phyloP scores from a whole-genome alignment of 192 early-diverging fungal species.

The Umbelopsis ramanniana region DNA sequence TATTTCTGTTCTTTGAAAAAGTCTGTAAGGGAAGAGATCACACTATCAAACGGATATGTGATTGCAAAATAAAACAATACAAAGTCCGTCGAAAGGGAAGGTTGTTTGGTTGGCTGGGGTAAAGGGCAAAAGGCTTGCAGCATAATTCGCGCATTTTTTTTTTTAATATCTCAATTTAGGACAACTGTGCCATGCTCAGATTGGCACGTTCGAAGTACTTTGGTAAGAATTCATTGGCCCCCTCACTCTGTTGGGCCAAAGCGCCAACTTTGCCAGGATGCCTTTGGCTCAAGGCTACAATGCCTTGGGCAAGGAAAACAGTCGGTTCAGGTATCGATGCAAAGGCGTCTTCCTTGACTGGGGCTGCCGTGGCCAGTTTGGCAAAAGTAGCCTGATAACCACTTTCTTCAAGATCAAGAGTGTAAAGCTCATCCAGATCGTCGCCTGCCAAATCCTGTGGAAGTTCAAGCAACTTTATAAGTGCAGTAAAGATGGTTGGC shows the following conservation, averaged over 20 bases:
- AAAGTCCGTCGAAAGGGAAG: too few relatives aligned
- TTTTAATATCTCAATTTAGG: slow-evolving; percentile 3
- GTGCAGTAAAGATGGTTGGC: slow-evolving; percentile 52
- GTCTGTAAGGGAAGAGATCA: too few relatives aligned
- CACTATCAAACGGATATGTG: too few relatives aligned
- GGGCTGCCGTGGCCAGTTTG: slow-evolving; percentile 71
- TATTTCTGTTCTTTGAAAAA: too few relatives aligned
- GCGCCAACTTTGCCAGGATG: slow-evolving; percentile 35
- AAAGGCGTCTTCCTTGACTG: slow-evolving; percentile 61
- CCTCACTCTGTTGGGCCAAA: slow-evolving; percentile 14
- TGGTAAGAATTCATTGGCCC: slow-evolving; percentile 31
- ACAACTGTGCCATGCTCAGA: slow-evolving; percentile 32
- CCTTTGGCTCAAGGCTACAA: slow-evolving; percentile 49
- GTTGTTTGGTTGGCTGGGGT: too few relatives aligned
- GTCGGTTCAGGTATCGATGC: slow-evolving; percentile 49
- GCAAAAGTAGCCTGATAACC: slow-evolving; percentile 88
- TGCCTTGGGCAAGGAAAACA: slow-evolving; percentile 53
- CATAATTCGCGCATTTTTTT: not conserved
- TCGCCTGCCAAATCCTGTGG: slow-evolving; percentile 56
- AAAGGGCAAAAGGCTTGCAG: not conserved
- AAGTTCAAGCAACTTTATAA: slow-evolving; percentile 63
- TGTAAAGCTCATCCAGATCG: slow-evolving; percentile 63
- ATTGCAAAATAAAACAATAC: too few relatives aligned
- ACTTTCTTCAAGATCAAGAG: slow-evolving; percentile 78
- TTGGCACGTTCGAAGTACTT: slow-evolving; percentile 32